These are phyloP conservation scores for Multifurca ochricompacta DNA, from an alignment of 768 basidiomycete species.

Conservation along the genomic window DNA sequence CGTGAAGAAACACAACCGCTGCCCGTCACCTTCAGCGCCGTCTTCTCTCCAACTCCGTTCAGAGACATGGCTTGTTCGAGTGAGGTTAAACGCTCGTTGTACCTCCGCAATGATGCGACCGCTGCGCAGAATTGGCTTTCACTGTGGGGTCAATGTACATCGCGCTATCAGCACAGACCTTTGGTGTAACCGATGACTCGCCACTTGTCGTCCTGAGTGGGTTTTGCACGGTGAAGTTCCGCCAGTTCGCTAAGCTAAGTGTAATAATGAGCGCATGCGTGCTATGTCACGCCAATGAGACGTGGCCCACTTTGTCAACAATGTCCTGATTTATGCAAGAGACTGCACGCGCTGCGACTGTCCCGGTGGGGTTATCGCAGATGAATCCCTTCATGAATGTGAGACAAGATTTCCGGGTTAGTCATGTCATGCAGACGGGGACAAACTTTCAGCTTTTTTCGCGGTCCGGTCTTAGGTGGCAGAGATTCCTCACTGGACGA, in stretches of 20 bases:
- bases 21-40: constrained; percentile 53
- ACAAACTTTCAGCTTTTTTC: constrained; percentile 6
- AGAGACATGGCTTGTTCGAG: constrained; percentile 53
- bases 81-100: constrained; percentile 51
- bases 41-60: constrained; percentile 62
- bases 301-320: constrained; percentile 51
- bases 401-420: not conserved
- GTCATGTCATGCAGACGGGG: not conserved
- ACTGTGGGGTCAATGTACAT: not conserved
- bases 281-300: not conserved
- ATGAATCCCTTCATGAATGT: constrained; percentile 45
- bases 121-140: constrained; percentile 31
- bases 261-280: not conserved
- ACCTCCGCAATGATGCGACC: constrained; percentile 47
- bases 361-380: constrained; percentile 44
- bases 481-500: not conserved
- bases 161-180: constrained; percentile 35
- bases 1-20: not conserved
- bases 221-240: constrained; percentile 55
- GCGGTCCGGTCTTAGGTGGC: not conserved
- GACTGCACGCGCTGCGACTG: constrained; percentile 20
- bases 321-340: constrained; percentile 62
- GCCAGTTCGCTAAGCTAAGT: constrained; percentile 58
- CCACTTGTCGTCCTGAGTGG: constrained; percentile 58
- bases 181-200: constrained; percentile 56